These are phyloP conservation scores for Aspergillus sp. DNA, from an alignment of 2,329 filamentous ascomycete species.

Conservation along the genomic window DNA sequence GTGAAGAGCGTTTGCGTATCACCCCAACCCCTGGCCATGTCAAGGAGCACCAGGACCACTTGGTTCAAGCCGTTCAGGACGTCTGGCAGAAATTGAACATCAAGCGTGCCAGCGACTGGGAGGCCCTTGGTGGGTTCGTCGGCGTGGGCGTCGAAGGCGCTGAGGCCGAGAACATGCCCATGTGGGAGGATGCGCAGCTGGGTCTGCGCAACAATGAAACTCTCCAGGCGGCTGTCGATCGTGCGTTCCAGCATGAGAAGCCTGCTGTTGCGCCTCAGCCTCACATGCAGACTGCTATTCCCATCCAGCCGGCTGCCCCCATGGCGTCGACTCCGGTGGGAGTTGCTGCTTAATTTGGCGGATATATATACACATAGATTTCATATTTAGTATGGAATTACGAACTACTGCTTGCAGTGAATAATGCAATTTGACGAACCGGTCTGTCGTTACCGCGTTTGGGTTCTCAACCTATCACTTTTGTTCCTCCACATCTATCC, in stretches of 20 bases:
- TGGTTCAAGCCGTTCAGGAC: conserved; percentile 75
- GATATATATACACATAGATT: background rate
- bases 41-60: conserved; percentile 76
- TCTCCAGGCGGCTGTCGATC: conserved; percentile 53
- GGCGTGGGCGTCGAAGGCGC: conserved; percentile 75
- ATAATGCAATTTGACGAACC: conserved; percentile 2
- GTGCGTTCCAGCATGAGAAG: conserved; percentile 25
- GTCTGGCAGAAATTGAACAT: conserved; percentile 87
- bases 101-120: conserved; percentile 92
- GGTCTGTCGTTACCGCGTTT: conserved; percentile 10
- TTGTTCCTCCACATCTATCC: background rate
- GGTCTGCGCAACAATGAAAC: conserved; percentile 59
- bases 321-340: conserved; percentile 20
- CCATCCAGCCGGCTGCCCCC: conserved; percentile 15
- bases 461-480: conserved; percentile 6
- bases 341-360: conserved; percentile 21
- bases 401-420: background rate
- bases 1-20: conserved; percentile 94
- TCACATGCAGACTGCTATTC: conserved; percentile 19
- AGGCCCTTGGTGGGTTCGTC: conserved; percentile 84
- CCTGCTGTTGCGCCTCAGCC: conserved; percentile 8
- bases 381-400: background rate
- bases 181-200: conserved; percentile 90
- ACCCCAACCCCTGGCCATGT: conserved; percentile 92
- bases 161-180: conserved; percentile 58